Base-by-base conservation (phyloP, 805 yeast species). In the Sugiyamaella smithiae region DNA sequence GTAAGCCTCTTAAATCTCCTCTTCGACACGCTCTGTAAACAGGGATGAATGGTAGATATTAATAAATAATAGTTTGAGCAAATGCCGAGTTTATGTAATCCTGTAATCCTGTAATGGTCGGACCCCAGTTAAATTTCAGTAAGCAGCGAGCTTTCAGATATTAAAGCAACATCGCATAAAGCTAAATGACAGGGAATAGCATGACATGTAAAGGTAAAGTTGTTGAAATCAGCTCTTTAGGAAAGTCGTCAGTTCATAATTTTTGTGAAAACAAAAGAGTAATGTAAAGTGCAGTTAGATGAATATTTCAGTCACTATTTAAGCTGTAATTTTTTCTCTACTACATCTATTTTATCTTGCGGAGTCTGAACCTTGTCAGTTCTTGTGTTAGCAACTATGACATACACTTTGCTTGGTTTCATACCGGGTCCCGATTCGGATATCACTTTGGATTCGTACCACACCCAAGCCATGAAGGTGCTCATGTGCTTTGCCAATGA, bases 361-460 rank as follows among this genome's bases (percentile, higher is more conserved):
- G 90, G 87, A 16, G 80, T 72, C 63, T 86, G 95, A 11, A 60
- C 60, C 67, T 85, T 86, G 61, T 86, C 95, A 36, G 76, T 79
- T 68, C 95, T 66, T 38, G 19, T 33, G 23, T 43, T 75, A 40
- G 35, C 36, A 29, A 9, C 23, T 12, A 22, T 29, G 25, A n/a
- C 41, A 22, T 20, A 12, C 71, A 53, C 71, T 75, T 41, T 28
- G 66, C 65, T 35, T 29, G 33, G 33, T 29, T 19, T 5, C 38
- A 35, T 43, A 62, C 66, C 66, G 80, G 2, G 96, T 85, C 5
- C 97, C 96, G 31, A 88, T 82, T 62, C 97, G 73, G 48, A 88
- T 85, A 57, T 88, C 96, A 53, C 88, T 81, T 63, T 89, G 96
- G 45, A 88, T 81, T 63, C 97, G 75, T 8, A 84, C 75, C 9